Base-by-base conservation (phyloP, 2,329 filamentous ascomycete genomes). In the Nothophoma quercina region DNA sequence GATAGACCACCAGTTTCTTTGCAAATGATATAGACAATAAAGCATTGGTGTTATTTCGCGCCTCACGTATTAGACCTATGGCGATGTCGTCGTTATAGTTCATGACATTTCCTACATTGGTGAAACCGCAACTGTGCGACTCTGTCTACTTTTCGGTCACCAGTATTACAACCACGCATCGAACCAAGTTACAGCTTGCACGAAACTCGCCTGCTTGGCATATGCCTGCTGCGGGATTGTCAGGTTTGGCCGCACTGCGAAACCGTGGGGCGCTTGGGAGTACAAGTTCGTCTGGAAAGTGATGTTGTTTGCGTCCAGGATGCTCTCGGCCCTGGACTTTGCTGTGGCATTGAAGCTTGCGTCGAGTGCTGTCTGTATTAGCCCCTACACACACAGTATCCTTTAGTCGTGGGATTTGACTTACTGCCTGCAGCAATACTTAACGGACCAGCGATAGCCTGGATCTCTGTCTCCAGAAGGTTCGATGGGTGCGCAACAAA, bases 401-500 rank as follows among this genome's bases (percentile, higher is more conserved):
- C 5, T 7, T 18, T 60, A 5, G n/a, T 32, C n/a, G 7, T n/a
- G 35, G 10, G 3, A 7, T 28, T 25, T 15, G 23, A 71, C 77
- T 64, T 71, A 78, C 77, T 74, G 42, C 78, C 76, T 58, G 78
- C 87, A 40, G 86, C 80, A 65, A 92, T 89, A 46, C 87, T 86
- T 3, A 91, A 72, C 0, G 88, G 88, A 0, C 83, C 85, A 13
- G 79, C 78, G 62, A 91, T 86, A 36, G 80, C 83, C 7, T 77
- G 77, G 39, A 91, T 82, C 73, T 92, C 88, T 2, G 84, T 83
- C 57, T 86, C 79, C 4, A 84, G 79, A 19, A 91, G 81, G 58
- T 86, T 87, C 7, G 85, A 88, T 0, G 89, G 89, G 71, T 92
- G 89, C 2, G 88, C 89, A 16, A 84, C 71, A 73, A 83, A 92